A percentile compares a stretch with the other conserved stretches of the same genome.
Evolutionary conservation across 2,329 filamentous ascomycete species (phyloP).

Genomic region (Sporothrix curviconia): DNA sequence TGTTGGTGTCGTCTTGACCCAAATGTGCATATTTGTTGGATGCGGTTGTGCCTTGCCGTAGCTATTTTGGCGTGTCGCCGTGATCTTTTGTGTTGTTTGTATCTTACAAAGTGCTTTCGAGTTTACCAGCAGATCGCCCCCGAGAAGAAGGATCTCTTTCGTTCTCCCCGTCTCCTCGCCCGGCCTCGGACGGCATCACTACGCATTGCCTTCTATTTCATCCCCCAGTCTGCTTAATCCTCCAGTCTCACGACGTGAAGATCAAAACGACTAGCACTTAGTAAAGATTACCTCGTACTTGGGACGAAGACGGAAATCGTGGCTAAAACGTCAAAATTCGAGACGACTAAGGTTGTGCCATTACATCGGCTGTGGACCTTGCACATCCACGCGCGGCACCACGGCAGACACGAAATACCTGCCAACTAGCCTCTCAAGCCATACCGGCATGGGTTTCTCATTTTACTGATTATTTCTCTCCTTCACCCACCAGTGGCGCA

Average conservation of each 20-base stretch:
- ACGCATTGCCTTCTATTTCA: too few relatives aligned
- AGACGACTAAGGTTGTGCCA: slow-evolving; percentile 4
- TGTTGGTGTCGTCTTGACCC: too few relatives aligned
- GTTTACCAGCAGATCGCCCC: too few relatives aligned
- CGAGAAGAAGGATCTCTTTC: too few relatives aligned
- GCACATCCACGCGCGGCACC: not conserved
- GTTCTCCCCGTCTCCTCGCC: too few relatives aligned
- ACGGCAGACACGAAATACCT: not conserved
- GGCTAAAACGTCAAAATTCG: not conserved
- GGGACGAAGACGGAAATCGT: not conserved
- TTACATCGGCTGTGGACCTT: not conserved
- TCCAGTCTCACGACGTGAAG: slow-evolving; percentile 1
- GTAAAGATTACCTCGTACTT: too few relatives aligned
- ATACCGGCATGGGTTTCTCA: not conserved
- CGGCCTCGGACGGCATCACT: not conserved
- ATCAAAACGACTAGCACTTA: not conserved
- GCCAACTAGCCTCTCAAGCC: not conserved
- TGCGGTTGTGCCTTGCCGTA: too few relatives aligned
- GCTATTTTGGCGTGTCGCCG: too few relatives aligned
- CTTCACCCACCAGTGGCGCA: slow-evolving; percentile 7
- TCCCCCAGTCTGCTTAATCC: too few relatives aligned
- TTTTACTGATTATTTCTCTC: not conserved
- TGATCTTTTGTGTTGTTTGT: too few relatives aligned
- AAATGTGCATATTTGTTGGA: too few relatives aligned
- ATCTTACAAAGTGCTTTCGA: too few relatives aligned